Percentiles rank a stretch among this genome's conserved stretches.
These are phyloP conservation scores for Graphium sp. DNA, from an alignment of 2,329 filamentous ascomycete species.

Conservation along the genomic window DNA sequence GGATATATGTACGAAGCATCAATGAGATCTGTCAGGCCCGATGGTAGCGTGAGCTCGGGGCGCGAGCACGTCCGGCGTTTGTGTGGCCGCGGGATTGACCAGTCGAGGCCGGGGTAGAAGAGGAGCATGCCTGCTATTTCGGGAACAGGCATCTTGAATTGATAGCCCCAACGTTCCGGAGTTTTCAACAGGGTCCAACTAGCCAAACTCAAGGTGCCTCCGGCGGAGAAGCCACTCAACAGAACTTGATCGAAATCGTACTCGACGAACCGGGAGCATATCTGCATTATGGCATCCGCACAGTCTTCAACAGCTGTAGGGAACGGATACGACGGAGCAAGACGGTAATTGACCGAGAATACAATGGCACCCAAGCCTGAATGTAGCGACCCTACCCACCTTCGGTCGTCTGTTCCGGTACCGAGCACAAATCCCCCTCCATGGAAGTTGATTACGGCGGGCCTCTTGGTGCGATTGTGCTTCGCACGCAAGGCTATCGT, in stretches of 20 bases:
- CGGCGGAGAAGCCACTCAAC: slow-evolving; percentile 48
- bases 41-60: slow-evolving; percentile 41
- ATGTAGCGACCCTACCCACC: slow-evolving; percentile 38
- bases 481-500: slow-evolving; percentile 1
- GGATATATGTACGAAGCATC: slow-evolving; percentile 45
- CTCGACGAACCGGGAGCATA: slow-evolving; percentile 35
- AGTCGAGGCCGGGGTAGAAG: slow-evolving; percentile 48
- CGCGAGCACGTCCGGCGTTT: slow-evolving; percentile 35
- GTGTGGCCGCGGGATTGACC: slow-evolving; percentile 35
- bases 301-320: slow-evolving; percentile 49
- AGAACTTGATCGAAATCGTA: slow-evolving; percentile 37
- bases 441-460: slow-evolving; percentile 49
- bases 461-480: slow-evolving; percentile 14
- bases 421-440: slow-evolving; percentile 52
- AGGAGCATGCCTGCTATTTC: slow-evolving; percentile 33
- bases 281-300: slow-evolving; percentile 45
- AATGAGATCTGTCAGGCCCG: slow-evolving; percentile 42
- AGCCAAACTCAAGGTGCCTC: slow-evolving; percentile 36
- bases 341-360: slow-evolving; percentile 50
- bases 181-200: slow-evolving; percentile 27
- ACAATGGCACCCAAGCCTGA: slow-evolving; percentile 37
- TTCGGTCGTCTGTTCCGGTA: slow-evolving; percentile 43
- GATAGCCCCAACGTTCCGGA: slow-evolving; percentile 20
- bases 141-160: slow-evolving; percentile 15
- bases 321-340: slow-evolving; percentile 47